Evolutionary conservation across 768 basidiomycete genomes (phyloP), one percentile per base, ranked within the genome.

Genomic region (Tricholoma furcatifolium): DNA sequence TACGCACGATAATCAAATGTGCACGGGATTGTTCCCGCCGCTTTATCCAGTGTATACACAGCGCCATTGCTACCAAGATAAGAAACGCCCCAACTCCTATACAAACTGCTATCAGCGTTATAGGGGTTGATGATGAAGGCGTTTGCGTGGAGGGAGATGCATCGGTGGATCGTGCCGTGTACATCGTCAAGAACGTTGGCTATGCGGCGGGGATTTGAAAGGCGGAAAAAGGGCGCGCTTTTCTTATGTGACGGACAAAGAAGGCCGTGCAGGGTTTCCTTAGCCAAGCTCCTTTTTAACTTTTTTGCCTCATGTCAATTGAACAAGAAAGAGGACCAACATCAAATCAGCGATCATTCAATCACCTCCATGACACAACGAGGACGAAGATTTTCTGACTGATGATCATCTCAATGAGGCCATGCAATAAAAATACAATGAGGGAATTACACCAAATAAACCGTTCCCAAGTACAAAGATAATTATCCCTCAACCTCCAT

Each of bases 31-130:
- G 57, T 67, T 67, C 18, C 43, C 78, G 72, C 24, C 61, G 62
- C 56, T 64, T 68, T 14, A 77, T 74, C 78, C 78, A 81, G 52
- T 66, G 74, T 38, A 71, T 62, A 79, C 80, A 84, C 18, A 67
- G 68, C 36, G 75, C 53, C 7, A 74, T 73, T 4, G 70, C 62
- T 6, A 67, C 60, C 15, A 82, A 50, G 5, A 79, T 81, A 10
- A 84, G 67, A 7, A 73, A 47, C 27, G 74, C 69, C 18, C 83
- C 83, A 0, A 69, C 82, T 2, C 62, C 69, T 0, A 73, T 66
- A 8, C 82, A 82, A 6, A 81, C 81, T 6, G 69, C 77, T 54
- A 84, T 78, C 10, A 79, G 75, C 10, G 62, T 75, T 9, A 83
- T 62, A 7, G 82, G 82, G 6, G 82, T 56, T 2, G 62, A 23